Evolutionary conservation across 495 filamentous ascomycete genomes (phyloP), one percentile per base, ranked within the genome.

Genomic region (Viridothelium virens): DNA sequence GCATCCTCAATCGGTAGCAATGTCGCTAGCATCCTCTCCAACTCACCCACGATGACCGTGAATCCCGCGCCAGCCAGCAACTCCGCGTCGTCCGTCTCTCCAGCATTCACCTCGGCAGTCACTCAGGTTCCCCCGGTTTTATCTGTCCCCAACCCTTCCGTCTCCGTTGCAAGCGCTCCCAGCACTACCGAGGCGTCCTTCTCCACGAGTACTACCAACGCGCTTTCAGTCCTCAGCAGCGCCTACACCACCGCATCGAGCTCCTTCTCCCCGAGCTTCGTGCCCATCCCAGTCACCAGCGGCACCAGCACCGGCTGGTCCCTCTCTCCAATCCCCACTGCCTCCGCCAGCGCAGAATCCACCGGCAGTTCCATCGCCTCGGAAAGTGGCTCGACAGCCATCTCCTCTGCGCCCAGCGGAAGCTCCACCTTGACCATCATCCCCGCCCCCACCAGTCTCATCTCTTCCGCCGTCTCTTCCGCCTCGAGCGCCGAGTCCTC

Each of bases 371-470:
- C 63, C 16, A 18, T 12, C 36, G 12, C 62, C 18, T 53, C 48
- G 5, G 48, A 31, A 2, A 18, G 14, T 25, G 6, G 38, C 46
- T 53, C 46, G 10, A 36, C 11, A 2, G 18, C 46, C 14, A 11
- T 36, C 25, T 16, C 47, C 18, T 12, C 64, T 25, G 38, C 25
- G 1, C 31, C 64, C 3, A 39, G 11, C 25, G 48, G 33, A 9
- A 38, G 11, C 10, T 31, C 16, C 18, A 14, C 46, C 16, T 37
- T 59, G 31, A 39, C 64, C 6, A 16, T 59, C 14, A 12, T 65
- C n/a, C 33, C 56, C 41, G 44, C 61, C 33, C 66, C 50, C 11
- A 38, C 56, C n/a, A 61, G 44, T 33, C n/a, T 67, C 47, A 46
- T 63, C 56, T 64, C 61, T 16, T 56, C 46, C n/a, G 37, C 36